These are phyloP conservation scores for Gynostemma pentaphyllum DNA, from an alignment of 306 rosid species.

Conservation along the genomic window DNA sequence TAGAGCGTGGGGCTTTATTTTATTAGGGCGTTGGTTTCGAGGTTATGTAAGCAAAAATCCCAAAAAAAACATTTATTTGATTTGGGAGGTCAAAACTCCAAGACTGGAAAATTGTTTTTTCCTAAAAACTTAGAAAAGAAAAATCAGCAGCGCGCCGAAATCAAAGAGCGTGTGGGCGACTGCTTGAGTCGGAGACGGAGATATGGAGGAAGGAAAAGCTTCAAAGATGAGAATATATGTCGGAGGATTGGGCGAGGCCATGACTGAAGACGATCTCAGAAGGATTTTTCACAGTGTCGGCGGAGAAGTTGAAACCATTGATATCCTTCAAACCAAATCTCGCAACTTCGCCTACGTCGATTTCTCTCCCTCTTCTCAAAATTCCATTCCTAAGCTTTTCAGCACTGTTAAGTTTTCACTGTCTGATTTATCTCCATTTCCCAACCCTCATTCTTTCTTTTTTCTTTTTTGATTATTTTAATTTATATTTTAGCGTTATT, in stretches of 20 bases:
- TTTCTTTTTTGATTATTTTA: not conserved
- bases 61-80: too few relatives aligned
- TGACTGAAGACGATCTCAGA: conserved; percentile 40
- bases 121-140: too few relatives aligned
- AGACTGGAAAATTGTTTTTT: too few relatives aligned
- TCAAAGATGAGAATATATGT: conserved; percentile 36
- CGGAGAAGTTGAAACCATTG: conserved; percentile 39
- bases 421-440: not conserved
- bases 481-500: too few relatives aligned
- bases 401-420: conserved; percentile 29
- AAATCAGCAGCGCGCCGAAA: too few relatives aligned
- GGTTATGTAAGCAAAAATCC: too few relatives aligned
- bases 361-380: conserved; percentile 40
- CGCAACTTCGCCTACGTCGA: conserved; percentile 77
- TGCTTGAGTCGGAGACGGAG: not conserved
- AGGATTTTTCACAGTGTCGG: conserved; percentile 40
- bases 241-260: conserved; percentile 58
- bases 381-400: conserved; percentile 65
- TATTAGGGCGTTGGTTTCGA: too few relatives aligned
- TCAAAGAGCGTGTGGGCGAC: not conserved
- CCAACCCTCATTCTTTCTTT: not conserved
- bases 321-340: conserved; percentile 59
- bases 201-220: not conserved
- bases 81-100: too few relatives aligned
- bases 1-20: too few relatives aligned